Base-by-base conservation (phyloP, 495 filamentous ascomycete genomes). In the Eremomyces bilateralis region DNA sequence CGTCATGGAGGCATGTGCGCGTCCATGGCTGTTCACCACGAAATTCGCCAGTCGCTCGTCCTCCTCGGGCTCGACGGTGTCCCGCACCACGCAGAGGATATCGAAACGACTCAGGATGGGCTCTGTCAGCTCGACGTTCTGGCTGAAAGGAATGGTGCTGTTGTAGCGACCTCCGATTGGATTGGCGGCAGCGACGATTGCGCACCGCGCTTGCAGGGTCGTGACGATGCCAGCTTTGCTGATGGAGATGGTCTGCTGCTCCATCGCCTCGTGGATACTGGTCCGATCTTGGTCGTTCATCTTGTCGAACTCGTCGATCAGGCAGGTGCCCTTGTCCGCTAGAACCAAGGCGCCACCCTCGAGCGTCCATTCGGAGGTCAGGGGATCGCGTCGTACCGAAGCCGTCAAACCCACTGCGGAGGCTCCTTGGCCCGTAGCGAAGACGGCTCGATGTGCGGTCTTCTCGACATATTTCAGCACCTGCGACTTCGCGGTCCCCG, bases 271-370 rank as follows among this genome's bases (percentile, higher is more conserved):
- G 65, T 99, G 90, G 51, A 99, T 99, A 16, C 80, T 90, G 1
- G 90, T 99, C 29, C 88, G 64, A 53, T 99, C 90, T 46, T 95
- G 82, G 52, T 99, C 90, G 57, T 99, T 99, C 90, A 99, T 99
- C 65, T 99, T 99, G 67, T 99, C 90, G 54, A 99, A 99, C 54
- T 99, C 90, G 52, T 99, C 90, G 45, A 99, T 99, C 20, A 99
- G 63, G 50, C 90, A 99, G 22, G 80, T 90, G 29, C 90, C 90
- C 39, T 79, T 75, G 54, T 99, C 90, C 18, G 90, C 90, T 22
- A 99, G 67, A 35, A 99, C 90, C 15, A 99, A 62, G 1, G 90
- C 90, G 46, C 90, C 90, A 43, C 90, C 90, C 61, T 99, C 90
- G 15, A 99, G 63, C 10, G 90, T 95, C 90, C 90, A 99, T 60